Evolutionary conservation across 2,329 filamentous ascomycete genomes (phyloP).

Genomic region (Biscogniauxia mediterranea): DNA sequence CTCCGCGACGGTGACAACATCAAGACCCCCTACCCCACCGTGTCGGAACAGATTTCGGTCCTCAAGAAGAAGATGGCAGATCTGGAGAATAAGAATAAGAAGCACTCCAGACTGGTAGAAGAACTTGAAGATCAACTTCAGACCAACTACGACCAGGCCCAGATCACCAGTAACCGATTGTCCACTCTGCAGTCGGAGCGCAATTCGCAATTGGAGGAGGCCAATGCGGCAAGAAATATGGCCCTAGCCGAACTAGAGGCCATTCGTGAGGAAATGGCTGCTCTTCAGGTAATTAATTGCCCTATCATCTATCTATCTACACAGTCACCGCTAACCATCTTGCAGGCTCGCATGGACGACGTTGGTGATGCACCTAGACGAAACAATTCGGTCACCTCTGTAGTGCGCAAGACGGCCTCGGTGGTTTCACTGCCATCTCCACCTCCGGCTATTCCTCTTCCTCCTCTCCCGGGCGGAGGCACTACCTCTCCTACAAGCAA

Average conservation of each 20-base stretch:
- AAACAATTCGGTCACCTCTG: slow-evolving; percentile 61
- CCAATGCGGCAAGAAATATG: slow-evolving; percentile 60
- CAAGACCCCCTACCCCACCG: slow-evolving; percentile 44
- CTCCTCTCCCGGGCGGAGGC: slow-evolving; percentile 71
- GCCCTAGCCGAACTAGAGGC: slow-evolving; percentile 69
- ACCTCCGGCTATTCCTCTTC: slow-evolving; percentile 92
- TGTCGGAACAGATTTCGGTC: slow-evolving; percentile 56
- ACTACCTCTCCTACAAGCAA: slow-evolving; percentile 52
- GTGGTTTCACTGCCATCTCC: slow-evolving; percentile 86
- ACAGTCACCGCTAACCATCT: slow-evolving; percentile 27
- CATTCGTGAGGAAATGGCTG: slow-evolving; percentile 66
- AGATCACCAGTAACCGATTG: slow-evolving; percentile 78
- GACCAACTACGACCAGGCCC: slow-evolving; percentile 90
- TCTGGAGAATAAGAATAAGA: slow-evolving; percentile 71
- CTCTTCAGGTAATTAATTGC: slow-evolving; percentile 65
- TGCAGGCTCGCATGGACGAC: slow-evolving; percentile 31
- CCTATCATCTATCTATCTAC: neutral
- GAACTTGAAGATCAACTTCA: slow-evolving; percentile 96
- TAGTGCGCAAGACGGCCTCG: slow-evolving; percentile 80
- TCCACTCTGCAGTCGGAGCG: slow-evolving; percentile 78
- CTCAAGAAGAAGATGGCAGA: slow-evolving; percentile 66
- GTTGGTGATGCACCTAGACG: slow-evolving; percentile 45
- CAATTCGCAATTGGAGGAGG: slow-evolving; percentile 74
- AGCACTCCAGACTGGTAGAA: slow-evolving; percentile 87
- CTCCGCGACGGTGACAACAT: slow-evolving; percentile 47